Conservation (phyloP, 441 rosid genomes). For the Populus hybrid region DNA sequence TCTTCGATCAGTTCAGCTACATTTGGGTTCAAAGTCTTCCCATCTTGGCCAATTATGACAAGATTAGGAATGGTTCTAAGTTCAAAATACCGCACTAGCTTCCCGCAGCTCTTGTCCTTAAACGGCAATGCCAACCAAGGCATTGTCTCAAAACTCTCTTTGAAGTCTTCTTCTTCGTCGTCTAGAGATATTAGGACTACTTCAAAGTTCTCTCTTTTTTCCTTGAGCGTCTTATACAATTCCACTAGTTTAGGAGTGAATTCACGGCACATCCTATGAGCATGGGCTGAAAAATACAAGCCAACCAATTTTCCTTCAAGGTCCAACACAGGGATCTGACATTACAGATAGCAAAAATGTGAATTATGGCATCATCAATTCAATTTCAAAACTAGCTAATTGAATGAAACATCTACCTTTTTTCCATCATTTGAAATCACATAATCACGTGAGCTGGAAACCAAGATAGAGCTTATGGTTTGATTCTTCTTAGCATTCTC, state of each 20-base stretch:
- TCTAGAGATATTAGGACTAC: conserved; percentile 58
- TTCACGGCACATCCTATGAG: conserved; percentile 15
- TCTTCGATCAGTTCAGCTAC: conserved; percentile 32
- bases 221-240: conserved; percentile 54
- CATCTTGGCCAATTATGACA: conserved; percentile 35
- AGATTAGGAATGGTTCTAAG: conserved; percentile 28
- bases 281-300: conserved; percentile 22
- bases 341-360: neutral
- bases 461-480: conserved; percentile 30
- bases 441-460: conserved; percentile 33
- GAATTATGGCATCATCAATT: conserved; percentile 17
- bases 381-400: neutral
- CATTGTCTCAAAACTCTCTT: conserved; percentile 26
- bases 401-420: conserved; percentile 18
- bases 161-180: conserved; percentile 26
- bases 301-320: conserved; percentile 34
- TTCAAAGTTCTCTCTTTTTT: conserved; percentile 56
- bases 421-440: conserved; percentile 34
- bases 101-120: conserved; percentile 28
- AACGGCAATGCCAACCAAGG: conserved; percentile 48
- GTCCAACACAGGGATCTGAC: conserved; percentile 28
- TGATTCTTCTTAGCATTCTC: conserved; percentile 39
- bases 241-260: conserved; percentile 50
- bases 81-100: conserved; percentile 33
- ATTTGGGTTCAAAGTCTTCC: conserved; percentile 36